These are phyloP conservation scores for Alternaria consortialis DNA, from an alignment of 2,329 filamentous ascomycete genomes.

Conservation along the genomic window DNA sequence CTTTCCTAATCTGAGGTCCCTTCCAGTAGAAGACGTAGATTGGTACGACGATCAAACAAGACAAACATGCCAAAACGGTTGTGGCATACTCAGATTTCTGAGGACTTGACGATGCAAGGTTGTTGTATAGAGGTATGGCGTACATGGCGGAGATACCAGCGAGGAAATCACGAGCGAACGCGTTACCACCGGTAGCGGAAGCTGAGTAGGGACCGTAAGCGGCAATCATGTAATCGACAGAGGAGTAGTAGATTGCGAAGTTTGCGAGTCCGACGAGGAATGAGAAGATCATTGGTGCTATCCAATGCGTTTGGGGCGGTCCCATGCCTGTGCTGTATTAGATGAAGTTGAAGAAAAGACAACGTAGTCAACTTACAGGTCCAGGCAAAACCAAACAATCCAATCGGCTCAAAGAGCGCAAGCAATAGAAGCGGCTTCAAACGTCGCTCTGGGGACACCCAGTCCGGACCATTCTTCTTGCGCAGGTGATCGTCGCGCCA, in stretches of 20 bases:
- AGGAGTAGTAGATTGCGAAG: conserved; percentile 77
- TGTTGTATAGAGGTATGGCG: conserved; percentile 65
- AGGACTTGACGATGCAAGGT: conserved; percentile 48
- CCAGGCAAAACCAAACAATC: conserved; percentile 75
- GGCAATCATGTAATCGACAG: conserved; percentile 80
- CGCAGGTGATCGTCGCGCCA: conserved; percentile 52
- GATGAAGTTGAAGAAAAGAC: neutral
- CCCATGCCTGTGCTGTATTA: conserved; percentile 53
- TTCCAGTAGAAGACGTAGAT: conserved; percentile 61
- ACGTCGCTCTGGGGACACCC: conserved; percentile 67
- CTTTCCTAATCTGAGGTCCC: conserved; percentile 62
- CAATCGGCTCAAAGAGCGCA: conserved; percentile 68
- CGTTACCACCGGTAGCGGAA: conserved; percentile 78
- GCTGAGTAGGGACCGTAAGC: conserved; percentile 77
- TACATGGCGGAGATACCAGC: conserved; percentile 75
- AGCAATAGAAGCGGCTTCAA: conserved; percentile 70
- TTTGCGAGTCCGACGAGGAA: conserved; percentile 74
- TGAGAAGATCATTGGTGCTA: conserved; percentile 71
- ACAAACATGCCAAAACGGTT: conserved; percentile 62
- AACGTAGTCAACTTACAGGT: conserved; percentile 55
- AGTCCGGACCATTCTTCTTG: conserved; percentile 50
- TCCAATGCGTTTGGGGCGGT: conserved; percentile 69
- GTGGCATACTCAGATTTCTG: conserved; percentile 58
- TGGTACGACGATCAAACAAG: conserved; percentile 51
- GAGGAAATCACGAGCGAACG: conserved; percentile 76